These are phyloP conservation scores for Pachysolen tannophilus DNA, from an alignment of 805 yeast species.

Conservation along the genomic window DNA sequence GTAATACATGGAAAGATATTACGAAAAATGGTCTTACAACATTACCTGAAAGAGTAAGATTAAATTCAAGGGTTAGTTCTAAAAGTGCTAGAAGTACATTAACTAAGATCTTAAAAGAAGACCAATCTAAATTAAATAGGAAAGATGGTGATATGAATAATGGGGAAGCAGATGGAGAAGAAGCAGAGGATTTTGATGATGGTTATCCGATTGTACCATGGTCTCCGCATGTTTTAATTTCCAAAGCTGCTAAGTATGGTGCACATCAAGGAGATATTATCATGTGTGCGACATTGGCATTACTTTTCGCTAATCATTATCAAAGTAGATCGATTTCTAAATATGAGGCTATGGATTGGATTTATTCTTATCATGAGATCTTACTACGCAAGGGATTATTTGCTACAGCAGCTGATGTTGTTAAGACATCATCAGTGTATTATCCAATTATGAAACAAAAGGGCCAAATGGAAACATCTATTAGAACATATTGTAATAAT, in stretches of 20 bases:
- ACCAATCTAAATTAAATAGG: conserved; percentile 8
- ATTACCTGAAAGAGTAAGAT: conserved; percentile 11
- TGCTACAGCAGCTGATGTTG: conserved; percentile 48
- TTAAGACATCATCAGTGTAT: conserved; percentile 27
- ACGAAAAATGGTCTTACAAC: conserved; percentile 2
- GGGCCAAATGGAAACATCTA: conserved; percentile 30
- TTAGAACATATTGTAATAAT: conserved; percentile 51
- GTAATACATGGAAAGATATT: conserved; percentile 7
- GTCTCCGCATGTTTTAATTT: conserved; percentile 42
- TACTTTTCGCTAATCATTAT: conserved; percentile 40
- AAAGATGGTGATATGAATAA: conserved; percentile 9
- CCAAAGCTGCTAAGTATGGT: conserved; percentile 46
- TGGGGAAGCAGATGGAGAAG: conserved; percentile 9
- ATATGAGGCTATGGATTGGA: conserved; percentile 43
- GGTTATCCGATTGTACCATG: conserved; percentile 44
- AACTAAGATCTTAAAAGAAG: conserved; percentile 19
- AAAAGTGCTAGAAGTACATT: conserved; percentile 22
- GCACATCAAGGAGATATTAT: conserved; percentile 56
- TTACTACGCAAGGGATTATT: conserved; percentile 44
- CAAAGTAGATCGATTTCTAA: conserved; percentile 19
- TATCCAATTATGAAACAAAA: conserved; percentile 24
- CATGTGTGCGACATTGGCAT: conserved; percentile 47
- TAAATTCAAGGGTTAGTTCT: conserved; percentile 14
- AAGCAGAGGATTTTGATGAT: conserved; percentile 17
- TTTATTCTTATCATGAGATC: conserved; percentile 44